Evolutionary conservation across 495 filamentous ascomycete species (phyloP), one percentile per base, ranked within the genome.

Genomic region (Aspergillus leporis): DNA sequence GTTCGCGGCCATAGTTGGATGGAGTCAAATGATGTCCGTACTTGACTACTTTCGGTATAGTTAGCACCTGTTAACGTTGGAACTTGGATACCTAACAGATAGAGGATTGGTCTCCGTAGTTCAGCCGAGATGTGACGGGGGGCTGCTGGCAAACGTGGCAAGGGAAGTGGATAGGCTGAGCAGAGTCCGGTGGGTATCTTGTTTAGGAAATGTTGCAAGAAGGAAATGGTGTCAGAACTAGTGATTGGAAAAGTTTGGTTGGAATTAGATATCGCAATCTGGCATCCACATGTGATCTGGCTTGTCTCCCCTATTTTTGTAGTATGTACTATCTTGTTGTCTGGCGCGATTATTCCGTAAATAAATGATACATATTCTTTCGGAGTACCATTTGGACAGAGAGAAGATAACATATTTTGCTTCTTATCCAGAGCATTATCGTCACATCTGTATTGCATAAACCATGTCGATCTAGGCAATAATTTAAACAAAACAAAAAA

Each of bases 131-230:
- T 22, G 19, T 47, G 43, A 22, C 38, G 28, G 28, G 38, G 18
- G 10, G 12, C 19, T 4, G 5, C 51, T 8, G 28, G 14, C 41
- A 6, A 59, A 59, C 57, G 57, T 59, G 50, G 57, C 57, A 50
- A 47, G 18, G 21, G 19, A 10, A 40, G 57, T 59, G 57, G 57
- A 49, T 59, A 53, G 49, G 57, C 57, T 53, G 50, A 59, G 22
- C 4, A 22, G 43, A 48, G 32, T 48, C 40, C 9, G 9, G 18
- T n/a, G 14, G 19, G 38, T 48, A 47, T 41, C 38, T 41, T 41
- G 14, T 41, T n/a, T 41, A 16, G 38, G 14, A 41, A n/a, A 41
- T 41, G 38, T 41, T 14, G 18, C 19, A 22, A 23, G 43, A 19
- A 19, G 3, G 18, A n/a, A 12, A 47, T 23, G 19, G 43, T 47